Base-by-base conservation (phyloP, 1,284 basidiomycete species). In the Thelephora terrestris region DNA sequence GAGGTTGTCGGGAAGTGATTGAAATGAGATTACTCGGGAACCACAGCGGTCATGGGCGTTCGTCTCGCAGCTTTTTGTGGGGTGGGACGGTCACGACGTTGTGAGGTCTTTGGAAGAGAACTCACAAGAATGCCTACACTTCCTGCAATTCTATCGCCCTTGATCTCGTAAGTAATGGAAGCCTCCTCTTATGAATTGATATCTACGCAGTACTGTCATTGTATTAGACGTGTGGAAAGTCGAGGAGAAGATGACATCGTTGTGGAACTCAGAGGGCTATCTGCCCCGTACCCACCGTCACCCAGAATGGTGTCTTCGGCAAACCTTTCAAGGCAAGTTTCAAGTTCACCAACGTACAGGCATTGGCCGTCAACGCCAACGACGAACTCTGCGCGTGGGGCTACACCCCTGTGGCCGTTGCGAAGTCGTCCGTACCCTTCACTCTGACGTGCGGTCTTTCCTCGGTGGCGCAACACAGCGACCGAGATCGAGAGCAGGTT, bases 401-500 rank as follows among this genome's bases (percentile, higher is more conserved):
- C 2, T 91, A 89, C 62, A 91, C 99, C 39, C 95, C 96, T 7
- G 89, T 97, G 48, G 90, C 98, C 49, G 94, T 99, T 34, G 96
- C 94, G 49, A 96, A 97, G 66, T 96, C 93, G 82, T 91, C 61
- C 61, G 83, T 77, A 32, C 29, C 39, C 38, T 2, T n/a, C 23
- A 18, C 39, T 53, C 34, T 32, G 23, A 47, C 43, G 25, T 32
- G 47, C 12, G 45, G 47, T 35, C 49, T 48, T 23, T 16, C 21
- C 25, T 20, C 25, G 25, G 21, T 46, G 46, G 44, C 14, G 14
- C 29, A 32, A 50, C 50, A 14, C 62, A 90, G 91, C 91, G 18
- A 96, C 91, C 35, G 91, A 95, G 64, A 82, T 95, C n/a, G 82
- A 91, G 60, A 96, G 95, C 17, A 90, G 91, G 1, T 99, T 99